These are phyloP conservation scores for Lizonia empirigonia DNA, from an alignment of 2,329 filamentous ascomycete genomes.

Conservation along the genomic window DNA sequence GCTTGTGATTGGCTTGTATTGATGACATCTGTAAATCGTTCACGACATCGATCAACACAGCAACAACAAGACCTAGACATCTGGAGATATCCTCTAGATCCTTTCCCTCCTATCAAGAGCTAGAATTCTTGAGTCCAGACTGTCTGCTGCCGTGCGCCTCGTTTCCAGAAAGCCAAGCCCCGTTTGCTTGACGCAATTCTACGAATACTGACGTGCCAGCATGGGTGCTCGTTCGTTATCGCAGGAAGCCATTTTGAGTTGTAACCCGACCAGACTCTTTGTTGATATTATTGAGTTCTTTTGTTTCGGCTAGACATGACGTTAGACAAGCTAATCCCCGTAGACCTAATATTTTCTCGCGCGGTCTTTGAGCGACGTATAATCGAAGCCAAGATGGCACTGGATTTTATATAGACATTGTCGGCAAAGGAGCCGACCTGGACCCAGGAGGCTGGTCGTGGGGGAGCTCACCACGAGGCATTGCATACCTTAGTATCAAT, in stretches of 20 bases:
- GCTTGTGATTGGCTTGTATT: slow-evolving; percentile 5
- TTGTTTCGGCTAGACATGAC: not conserved
- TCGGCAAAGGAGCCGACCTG: not conserved
- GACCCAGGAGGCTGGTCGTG: not conserved
- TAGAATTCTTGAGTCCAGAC: not conserved
- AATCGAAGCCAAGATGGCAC: not conserved
- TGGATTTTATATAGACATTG: too few species aligned
- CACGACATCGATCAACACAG: slow-evolving; percentile 5
- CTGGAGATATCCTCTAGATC: not conserved
- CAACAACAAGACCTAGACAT: slow-evolving; percentile 1
- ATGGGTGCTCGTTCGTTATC: slow-evolving; percentile 20
- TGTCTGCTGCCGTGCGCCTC: not conserved
- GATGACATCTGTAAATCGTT: slow-evolving; percentile 13
- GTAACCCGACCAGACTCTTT: not conserved
- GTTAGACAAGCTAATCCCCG: too few species aligned
- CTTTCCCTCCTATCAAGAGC: not conserved
- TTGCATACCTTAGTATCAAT: not conserved
- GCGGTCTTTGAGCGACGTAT: not conserved
- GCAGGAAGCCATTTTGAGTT: not conserved
- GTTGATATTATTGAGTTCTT: not conserved
- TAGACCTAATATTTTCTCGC: too few species aligned
- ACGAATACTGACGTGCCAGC: slow-evolving; percentile 24
- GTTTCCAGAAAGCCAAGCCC: slow-evolving; percentile 16
- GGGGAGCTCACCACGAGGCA: not conserved
- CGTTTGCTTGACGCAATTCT: slow-evolving; percentile 25